phyloP scores from a whole-genome alignment of 768 basidiomycete species.

The Lactifluus echinatus region DNA sequence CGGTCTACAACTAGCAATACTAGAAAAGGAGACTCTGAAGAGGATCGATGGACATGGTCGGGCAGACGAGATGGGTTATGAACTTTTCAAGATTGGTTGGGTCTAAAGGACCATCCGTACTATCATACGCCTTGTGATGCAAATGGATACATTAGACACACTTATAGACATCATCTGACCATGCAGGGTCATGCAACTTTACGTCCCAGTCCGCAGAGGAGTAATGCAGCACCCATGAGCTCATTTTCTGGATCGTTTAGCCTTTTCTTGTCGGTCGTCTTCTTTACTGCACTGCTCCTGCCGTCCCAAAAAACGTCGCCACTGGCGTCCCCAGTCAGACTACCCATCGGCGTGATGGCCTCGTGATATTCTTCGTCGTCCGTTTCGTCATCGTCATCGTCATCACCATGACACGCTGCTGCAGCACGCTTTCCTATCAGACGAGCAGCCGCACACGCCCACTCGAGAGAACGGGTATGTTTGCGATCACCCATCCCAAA shows the following conservation, averaged over 20 bases:
- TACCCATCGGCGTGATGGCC: slow-evolving; percentile 48
- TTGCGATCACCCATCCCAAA: slow-evolving; percentile 20
- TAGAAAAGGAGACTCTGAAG: slow-evolving; percentile 39
- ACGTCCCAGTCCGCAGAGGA: slow-evolving; percentile 17
- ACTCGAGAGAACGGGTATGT: slow-evolving; percentile 28
- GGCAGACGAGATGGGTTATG: slow-evolving; percentile 63
- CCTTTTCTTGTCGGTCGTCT: neutral
- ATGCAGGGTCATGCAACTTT: slow-evolving; percentile 35
- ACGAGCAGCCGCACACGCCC: slow-evolving; percentile 32
- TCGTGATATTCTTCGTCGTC: slow-evolving; percentile 55
- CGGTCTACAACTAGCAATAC: slow-evolving; percentile 34
- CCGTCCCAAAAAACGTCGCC: slow-evolving; percentile 3
- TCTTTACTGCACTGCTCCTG: neutral
- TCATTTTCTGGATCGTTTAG: slow-evolving; percentile 1
- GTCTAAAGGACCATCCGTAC: slow-evolving; percentile 16
- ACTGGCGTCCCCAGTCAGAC: slow-evolving; percentile 9
- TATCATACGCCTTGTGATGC: slow-evolving; percentile 27
- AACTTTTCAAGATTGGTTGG: slow-evolving; percentile 70
- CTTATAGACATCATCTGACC: slow-evolving; percentile 23
- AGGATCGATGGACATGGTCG: slow-evolving; percentile 50
- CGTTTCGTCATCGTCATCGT: slow-evolving; percentile 38
- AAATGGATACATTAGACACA: slow-evolving; percentile 15
- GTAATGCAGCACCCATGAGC: slow-evolving; percentile 12
- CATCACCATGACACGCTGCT: slow-evolving; percentile 16
- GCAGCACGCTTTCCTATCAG: slow-evolving; percentile 35